Conservation (phyloP, 192 early-diverging fungal genomes). For the Glomus cerebriforme region DNA sequence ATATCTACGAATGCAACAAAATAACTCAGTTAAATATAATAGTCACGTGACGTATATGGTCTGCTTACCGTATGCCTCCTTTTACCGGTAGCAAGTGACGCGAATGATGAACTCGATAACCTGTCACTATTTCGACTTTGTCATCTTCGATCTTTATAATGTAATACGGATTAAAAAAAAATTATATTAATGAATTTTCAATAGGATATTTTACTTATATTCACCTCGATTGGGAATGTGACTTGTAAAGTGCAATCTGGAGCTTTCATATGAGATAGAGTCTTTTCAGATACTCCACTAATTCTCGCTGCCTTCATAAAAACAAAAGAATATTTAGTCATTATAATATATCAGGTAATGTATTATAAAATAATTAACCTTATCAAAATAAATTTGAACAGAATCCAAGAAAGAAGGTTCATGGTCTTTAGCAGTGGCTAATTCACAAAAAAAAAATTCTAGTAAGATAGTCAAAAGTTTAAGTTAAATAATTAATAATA, state of each 20-base stretch:
- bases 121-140: constrained; percentile 70
- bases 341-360: neutral
- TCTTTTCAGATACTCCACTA: constrained; percentile 59
- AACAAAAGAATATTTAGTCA: neutral
- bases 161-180: neutral
- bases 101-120: constrained; percentile 83
- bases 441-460: neutral
- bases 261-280: constrained; percentile 69
- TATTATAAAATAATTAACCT: constrained; percentile 31
- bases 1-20: constrained; percentile 37
- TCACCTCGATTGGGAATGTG: constrained; percentile 71
- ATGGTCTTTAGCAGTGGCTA: constrained; percentile 51
- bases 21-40: neutral
- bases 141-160: constrained; percentile 49
- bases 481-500: neutral
- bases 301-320: constrained; percentile 58
- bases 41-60: neutral
- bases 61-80: constrained; percentile 69
- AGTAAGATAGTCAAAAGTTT: neutral
- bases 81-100: constrained; percentile 79
- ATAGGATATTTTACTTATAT: neutral
- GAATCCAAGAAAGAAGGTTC: constrained; percentile 75
- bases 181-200: neutral
- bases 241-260: constrained; percentile 73
- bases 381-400: constrained; percentile 72